Evolutionary conservation across 2,329 filamentous ascomycete genomes (phyloP).

Genomic region (Aureobasidium sp.): DNA sequence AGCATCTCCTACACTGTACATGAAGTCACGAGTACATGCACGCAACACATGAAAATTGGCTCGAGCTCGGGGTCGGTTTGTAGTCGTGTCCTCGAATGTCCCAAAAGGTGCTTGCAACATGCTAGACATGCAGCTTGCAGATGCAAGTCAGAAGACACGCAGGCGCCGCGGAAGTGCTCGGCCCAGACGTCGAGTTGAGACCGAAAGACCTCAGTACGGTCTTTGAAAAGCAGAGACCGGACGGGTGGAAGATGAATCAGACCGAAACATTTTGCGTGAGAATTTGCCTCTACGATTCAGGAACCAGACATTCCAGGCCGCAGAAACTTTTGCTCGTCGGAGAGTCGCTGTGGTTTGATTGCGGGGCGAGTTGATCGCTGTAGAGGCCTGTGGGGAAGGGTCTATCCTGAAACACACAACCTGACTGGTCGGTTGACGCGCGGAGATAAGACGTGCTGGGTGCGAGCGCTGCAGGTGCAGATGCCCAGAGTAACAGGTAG

Average conservation of each 20-base stretch:
- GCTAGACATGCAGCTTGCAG: constrained; percentile 5
- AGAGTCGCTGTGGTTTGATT: background rate
- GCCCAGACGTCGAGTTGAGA: background rate
- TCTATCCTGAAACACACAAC: constrained; percentile 2
- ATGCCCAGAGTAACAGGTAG: background rate
- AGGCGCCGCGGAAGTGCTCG: constrained; percentile 3
- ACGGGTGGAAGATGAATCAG: background rate
- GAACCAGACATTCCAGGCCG: constrained; percentile 1
- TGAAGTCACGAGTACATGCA: constrained; percentile 9
- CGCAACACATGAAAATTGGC: constrained; percentile 4
- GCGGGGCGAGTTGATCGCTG: background rate
- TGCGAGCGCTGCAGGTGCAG: background rate
- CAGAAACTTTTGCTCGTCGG: background rate
- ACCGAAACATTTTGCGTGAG: background rate
- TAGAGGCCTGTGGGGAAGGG: constrained; percentile 3
- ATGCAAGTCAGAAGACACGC: background rate
- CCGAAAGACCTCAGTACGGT: background rate
- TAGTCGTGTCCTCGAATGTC: background rate
- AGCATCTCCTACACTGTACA: background rate
- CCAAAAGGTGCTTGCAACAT: background rate
- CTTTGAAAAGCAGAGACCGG: background rate
- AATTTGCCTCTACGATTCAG: constrained; percentile 6
- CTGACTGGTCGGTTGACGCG: constrained; percentile 9
- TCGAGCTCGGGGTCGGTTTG: background rate
- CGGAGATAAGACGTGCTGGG: background rate